Percentiles rank a stretch among this genome's conserved stretches.
These are phyloP conservation scores for Amaranthus palmeri DNA, from an alignment of 148 eudicot species.

Conservation along the genomic window DNA sequence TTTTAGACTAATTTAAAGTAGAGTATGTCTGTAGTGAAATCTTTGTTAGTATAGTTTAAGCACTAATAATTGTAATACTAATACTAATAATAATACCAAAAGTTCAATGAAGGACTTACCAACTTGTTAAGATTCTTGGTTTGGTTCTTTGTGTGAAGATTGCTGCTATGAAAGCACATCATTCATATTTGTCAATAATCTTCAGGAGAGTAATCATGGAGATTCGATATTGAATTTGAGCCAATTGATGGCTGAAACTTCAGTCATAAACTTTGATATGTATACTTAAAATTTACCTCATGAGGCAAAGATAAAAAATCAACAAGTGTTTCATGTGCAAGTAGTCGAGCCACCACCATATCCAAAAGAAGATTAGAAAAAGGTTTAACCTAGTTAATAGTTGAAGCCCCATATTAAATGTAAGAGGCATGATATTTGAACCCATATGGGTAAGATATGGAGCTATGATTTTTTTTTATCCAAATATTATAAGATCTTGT, in stretches of 20 bases:
- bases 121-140: constrained; percentile 8
- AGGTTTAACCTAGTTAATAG: too few relatives aligned
- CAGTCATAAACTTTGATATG: not conserved
- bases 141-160: constrained; percentile 8
- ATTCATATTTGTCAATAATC: not conserved
- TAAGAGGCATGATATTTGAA: too few relatives aligned
- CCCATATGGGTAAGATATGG: too few relatives aligned
- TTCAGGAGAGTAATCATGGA: constrained; percentile 6
- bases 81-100: too few relatives aligned
- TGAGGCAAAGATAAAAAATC: constrained; percentile 8
- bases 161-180: not conserved
- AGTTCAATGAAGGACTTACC: not conserved
- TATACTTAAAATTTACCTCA: not conserved
- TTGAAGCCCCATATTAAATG: too few relatives aligned
- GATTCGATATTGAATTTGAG: not conserved
- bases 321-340: not conserved
- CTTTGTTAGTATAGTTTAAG: not conserved
- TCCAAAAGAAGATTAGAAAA: constrained; percentile 22
- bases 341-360: not conserved
- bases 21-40: too few relatives aligned
- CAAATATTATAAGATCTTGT: too few relatives aligned
- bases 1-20: too few relatives aligned
- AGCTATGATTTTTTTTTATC: too few relatives aligned
- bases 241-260: not conserved
- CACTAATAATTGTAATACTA: not conserved